phyloP scores from a whole-genome alignment of 148 eudicot species.

The Tetragonia tetragonoides region DNA sequence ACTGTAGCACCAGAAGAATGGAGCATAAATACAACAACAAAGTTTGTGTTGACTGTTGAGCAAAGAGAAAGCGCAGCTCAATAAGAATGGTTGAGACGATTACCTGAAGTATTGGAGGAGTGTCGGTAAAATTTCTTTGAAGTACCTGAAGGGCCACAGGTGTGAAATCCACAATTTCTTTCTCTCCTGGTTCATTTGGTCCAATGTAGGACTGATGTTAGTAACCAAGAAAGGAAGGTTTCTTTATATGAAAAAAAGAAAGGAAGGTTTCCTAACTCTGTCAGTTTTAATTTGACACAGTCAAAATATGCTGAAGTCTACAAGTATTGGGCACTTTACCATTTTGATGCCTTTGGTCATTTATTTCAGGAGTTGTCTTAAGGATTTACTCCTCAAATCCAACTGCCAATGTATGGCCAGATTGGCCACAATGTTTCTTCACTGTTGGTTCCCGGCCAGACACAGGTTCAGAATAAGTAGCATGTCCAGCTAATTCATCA shows the following conservation, averaged over 20 bases:
- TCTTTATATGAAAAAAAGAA: too few relatives aligned
- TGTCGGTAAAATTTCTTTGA: not conserved
- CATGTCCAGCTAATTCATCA: not conserved
- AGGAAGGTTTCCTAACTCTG: too few relatives aligned
- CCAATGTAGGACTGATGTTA: not conserved
- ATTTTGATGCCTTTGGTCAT: too few relatives aligned
- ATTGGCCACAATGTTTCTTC: not conserved
- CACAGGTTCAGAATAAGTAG: not conserved
- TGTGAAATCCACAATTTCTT: not conserved
- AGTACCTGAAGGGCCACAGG: not conserved
- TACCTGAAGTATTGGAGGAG: not conserved
- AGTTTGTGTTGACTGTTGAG: not conserved
- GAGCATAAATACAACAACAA: not conserved
- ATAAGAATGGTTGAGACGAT: not conserved
- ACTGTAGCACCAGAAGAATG: not conserved
- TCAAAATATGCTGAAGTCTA: too few relatives aligned
- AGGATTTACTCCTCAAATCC: not conserved
- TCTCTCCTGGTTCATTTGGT: not conserved
- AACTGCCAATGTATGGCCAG: not conserved
- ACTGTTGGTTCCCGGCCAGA: not conserved
- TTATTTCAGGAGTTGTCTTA: not conserved
- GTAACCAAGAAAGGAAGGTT: not conserved
- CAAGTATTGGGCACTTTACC: too few relatives aligned
- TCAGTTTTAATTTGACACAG: too few relatives aligned
- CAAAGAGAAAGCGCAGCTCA: not conserved